Conservation (phyloP, 1,284 basidiomycete species). For the Xanthoconium separans region DNA sequence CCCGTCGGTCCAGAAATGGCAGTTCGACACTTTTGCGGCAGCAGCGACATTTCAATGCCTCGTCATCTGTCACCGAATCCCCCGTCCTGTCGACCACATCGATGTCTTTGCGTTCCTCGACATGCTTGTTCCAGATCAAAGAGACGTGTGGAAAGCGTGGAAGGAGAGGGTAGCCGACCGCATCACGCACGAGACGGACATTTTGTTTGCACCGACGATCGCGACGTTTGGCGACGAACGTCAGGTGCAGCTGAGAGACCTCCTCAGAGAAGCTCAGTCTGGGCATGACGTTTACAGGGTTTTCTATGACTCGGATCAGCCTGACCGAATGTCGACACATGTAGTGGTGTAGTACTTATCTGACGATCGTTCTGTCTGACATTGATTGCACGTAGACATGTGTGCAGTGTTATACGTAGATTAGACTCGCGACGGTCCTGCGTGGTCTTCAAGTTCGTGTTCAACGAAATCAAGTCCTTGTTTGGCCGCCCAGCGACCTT, state of each 20-base stretch:
- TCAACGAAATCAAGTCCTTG: no score
- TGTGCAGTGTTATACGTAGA: no score
- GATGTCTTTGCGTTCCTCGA: not conserved
- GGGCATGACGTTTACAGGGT: not conserved
- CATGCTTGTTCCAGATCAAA: not conserved
- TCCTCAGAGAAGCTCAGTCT: not conserved
- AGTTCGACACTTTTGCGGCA: conserved; percentile 1
- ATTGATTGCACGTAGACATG: no score
- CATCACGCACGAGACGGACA: not conserved
- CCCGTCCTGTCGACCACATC: conserved; percentile 4
- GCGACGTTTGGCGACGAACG: conserved; percentile 1
- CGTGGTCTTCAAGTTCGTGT: no score
- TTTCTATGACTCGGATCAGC: not conserved
- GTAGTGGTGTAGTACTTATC: no score
- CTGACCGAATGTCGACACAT: no score
- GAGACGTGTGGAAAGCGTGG: not conserved
- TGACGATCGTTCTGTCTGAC: no score
- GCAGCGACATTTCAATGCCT: conserved; percentile 11
- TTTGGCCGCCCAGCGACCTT: no score
- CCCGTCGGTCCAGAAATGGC: conserved; percentile 7
- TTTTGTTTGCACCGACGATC: not conserved
- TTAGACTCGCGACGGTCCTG: no score
- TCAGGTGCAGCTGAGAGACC: not conserved
- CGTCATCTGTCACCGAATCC: conserved; percentile 2
- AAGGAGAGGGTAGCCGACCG: not conserved